Percentiles rank a stretch among this genome's conserved stretches.
Evolutionary conservation across 208 protist genomes (phyloP).

Genomic region (Trypanosomatidae sp.): DNA sequence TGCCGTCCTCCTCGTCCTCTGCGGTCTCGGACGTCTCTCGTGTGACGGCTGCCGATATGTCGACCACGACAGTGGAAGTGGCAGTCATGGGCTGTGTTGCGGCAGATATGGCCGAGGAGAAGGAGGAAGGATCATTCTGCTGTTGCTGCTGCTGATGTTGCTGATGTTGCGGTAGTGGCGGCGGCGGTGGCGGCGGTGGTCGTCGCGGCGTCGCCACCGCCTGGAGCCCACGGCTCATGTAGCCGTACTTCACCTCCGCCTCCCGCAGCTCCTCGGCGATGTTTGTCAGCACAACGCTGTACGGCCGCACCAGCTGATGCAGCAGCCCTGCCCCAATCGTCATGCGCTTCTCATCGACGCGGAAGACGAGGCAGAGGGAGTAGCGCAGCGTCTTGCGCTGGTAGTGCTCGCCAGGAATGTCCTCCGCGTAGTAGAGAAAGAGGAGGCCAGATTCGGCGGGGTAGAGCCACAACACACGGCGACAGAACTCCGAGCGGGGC

Average conservation of each 20-base stretch:
- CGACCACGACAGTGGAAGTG: no score
- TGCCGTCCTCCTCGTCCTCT: no score
- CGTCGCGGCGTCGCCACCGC: not conserved
- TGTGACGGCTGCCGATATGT: no score
- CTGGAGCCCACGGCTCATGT: slow-evolving; percentile 62
- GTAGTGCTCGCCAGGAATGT: slow-evolving; percentile 83
- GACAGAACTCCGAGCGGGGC: slow-evolving; percentile 76
- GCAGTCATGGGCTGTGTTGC: no score
- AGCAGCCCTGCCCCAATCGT: slow-evolving; percentile 51
- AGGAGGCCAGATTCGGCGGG: slow-evolving; percentile 66
- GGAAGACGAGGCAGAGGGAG: slow-evolving; percentile 78
- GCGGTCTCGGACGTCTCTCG: no score
- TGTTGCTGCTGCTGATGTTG: not conserved
- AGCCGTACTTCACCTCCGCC: slow-evolving; percentile 72
- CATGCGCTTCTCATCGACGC: slow-evolving; percentile 47
- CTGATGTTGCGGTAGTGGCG: not conserved
- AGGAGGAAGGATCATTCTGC: no score
- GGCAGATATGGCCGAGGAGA: no score
- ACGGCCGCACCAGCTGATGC: slow-evolving; percentile 58
- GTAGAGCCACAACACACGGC: slow-evolving; percentile 68
- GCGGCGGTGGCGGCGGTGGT: not conserved
- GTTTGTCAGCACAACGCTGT: slow-evolving; percentile 70
- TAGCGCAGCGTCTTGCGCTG: slow-evolving; percentile 83
- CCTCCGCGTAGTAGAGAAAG: slow-evolving; percentile 82
- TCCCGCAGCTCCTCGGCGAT: slow-evolving; percentile 81